Base-by-base conservation (phyloP, 2,329 filamentous ascomycete genomes). In the Lachnellula willkommii region DNA sequence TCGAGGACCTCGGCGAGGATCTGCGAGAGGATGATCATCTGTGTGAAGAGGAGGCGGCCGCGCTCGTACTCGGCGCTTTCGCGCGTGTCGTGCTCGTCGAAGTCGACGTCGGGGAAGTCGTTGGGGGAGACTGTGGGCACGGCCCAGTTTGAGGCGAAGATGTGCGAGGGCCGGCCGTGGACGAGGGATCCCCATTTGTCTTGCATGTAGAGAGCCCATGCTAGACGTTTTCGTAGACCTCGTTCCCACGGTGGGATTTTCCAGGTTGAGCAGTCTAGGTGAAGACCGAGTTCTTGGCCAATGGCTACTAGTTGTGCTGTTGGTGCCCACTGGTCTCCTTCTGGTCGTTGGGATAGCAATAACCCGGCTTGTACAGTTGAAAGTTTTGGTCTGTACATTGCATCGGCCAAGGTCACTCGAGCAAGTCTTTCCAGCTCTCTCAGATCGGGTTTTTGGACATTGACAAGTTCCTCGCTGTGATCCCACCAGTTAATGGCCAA, bases 131-230 rank as follows among this genome's bases (percentile, higher is more conserved):
- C 79, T 6, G 77, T 69, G 56, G 79, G 78, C 5, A 95, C 90
- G 1, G 86, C 90, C 90, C 90, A 95, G 70, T 95, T 83, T 47
- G 77, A 74, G 20, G 75, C 70, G 61, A 82, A 80, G 42, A 84
- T 81, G 62, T 95, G 90, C 4, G 90, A 94, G 1, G 90, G 91
- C 11, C 90, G 85, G 47, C 90, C 90, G 66, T 95, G 89, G 24
- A 94, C 85, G 20, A 95, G 77, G 2, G 90, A 86, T 15, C 88
- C 89, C 91, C 91, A 95, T 71, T 89, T 95, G 72, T 96, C 92
- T 73, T 96, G 90, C 87, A 95, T 93, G 70, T 94, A 95, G 50
- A 95, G 73, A 2, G 89, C 91, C 91, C 92, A 96, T 1, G 90
- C 90, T 43, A 96, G 80, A 49, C 92, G 83, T 70, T 93, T 94